phyloP scores from a whole-genome alignment of 495 filamentous ascomycete species.

The Aspergillus haitiensis region DNA sequence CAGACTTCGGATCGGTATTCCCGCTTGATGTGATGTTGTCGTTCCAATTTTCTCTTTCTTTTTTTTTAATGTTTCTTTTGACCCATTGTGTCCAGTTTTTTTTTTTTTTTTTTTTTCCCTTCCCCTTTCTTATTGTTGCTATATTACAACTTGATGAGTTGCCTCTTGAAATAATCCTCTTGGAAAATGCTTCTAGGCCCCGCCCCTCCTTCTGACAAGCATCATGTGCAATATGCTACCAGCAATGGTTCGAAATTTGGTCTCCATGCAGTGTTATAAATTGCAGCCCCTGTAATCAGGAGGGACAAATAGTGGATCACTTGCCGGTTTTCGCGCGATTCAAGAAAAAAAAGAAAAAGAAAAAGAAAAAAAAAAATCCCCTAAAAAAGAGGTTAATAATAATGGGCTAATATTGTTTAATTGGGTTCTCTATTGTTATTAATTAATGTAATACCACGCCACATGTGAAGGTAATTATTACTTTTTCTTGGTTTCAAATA shows the following conservation, averaged over 20 bases:
- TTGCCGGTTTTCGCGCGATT: neutral
- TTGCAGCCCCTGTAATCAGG: no score
- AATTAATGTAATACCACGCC: constrained; percentile 44
- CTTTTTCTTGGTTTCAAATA: constrained; percentile 7
- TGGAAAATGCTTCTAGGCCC: neutral
- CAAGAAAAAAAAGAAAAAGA: neutral
- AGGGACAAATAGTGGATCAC: no score
- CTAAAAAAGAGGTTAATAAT: neutral
- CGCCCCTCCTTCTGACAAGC: neutral
- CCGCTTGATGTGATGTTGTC: constrained; percentile 18
- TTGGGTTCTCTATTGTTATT: constrained; percentile 2
- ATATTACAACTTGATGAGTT: constrained; percentile 20
- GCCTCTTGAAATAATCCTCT: constrained; percentile 11
- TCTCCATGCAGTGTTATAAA: no score
- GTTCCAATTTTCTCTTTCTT: constrained; percentile 16
- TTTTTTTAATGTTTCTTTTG: neutral
- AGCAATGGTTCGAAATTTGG: neutral
- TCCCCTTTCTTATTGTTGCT: constrained; percentile 7
- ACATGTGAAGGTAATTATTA: constrained; percentile 29
- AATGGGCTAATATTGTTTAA: neutral
- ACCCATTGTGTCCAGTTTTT: no score
- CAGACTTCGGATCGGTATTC: constrained; percentile 19
- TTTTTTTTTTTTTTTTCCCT: constrained; percentile 9
- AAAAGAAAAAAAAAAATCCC: neutral
- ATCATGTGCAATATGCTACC: neutral